Conservation (phyloP, 768 basidiomycete species). For the Hemileccinum impolitum region DNA sequence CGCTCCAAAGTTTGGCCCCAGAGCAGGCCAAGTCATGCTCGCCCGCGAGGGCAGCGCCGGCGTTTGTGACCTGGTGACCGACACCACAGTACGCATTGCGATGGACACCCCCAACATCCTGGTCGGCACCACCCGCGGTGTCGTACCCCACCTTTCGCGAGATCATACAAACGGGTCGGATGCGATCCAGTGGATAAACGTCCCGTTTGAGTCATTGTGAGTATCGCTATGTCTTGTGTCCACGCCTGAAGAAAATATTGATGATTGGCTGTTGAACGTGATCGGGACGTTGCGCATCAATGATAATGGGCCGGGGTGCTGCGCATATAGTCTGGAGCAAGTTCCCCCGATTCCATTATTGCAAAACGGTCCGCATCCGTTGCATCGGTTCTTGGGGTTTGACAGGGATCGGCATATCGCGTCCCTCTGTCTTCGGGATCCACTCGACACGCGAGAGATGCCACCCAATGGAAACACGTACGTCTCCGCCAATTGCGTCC, state of each 20-base stretch:
- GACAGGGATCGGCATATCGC: constrained; percentile 45
- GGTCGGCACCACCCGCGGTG: constrained; percentile 65
- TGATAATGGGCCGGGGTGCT: background rate
- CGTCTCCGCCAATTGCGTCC: constrained; percentile 54
- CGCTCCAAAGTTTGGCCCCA: constrained; percentile 23
- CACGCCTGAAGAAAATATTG: too few relatives aligned
- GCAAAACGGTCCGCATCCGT: constrained; percentile 45
- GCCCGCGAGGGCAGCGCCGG: constrained; percentile 4
- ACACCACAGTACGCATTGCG: constrained; percentile 22
- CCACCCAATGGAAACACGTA: constrained; percentile 65
- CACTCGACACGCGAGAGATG: constrained; percentile 60
- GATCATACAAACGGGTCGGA: constrained; percentile 50
- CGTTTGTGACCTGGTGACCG: background rate
- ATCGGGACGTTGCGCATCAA: background rate
- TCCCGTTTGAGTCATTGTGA: constrained; percentile 84
- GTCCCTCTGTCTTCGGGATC: constrained; percentile 63
- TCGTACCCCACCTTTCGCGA: constrained; percentile 68
- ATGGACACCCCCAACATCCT: constrained; percentile 63
- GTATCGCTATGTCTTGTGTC: constrained; percentile 23
- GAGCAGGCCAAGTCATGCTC: constrained; percentile 22
- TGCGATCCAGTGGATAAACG: constrained; percentile 59
- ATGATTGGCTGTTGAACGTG: too few relatives aligned
- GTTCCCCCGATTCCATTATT: constrained; percentile 64
- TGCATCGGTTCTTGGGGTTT: constrained; percentile 69
- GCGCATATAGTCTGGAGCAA: constrained; percentile 53